These are phyloP conservation scores for Delitschia confertaspora DNA, from an alignment of 495 filamentous ascomycete genomes.

Conservation along the genomic window DNA sequence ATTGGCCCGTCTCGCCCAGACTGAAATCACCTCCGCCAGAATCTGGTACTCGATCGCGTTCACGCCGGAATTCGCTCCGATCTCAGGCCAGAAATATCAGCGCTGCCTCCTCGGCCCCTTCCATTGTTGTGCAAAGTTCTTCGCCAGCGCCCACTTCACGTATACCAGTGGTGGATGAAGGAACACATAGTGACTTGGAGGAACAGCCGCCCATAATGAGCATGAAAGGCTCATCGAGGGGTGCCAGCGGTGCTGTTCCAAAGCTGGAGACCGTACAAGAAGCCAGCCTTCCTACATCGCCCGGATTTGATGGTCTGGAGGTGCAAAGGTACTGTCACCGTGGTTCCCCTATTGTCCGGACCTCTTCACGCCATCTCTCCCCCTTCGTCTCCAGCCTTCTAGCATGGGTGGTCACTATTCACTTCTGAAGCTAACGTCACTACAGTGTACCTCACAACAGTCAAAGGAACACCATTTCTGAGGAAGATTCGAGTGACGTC, in stretches of 20 bases:
- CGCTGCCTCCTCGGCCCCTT: constrained; percentile 31
- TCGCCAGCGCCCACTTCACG: constrained; percentile 41
- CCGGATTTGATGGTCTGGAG: constrained; percentile 37
- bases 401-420: not conserved
- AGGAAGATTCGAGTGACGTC: constrained; percentile 37
- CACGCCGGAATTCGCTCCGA: constrained; percentile 36
- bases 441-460: constrained; percentile 17
- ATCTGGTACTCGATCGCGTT: constrained; percentile 32
- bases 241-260: constrained; percentile 54
- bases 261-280: constrained; percentile 90
- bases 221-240: constrained; percentile 59
- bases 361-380: no score
- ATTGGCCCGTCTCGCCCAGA: constrained; percentile 59
- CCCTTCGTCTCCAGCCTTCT: not conserved
- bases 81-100: constrained; percentile 20
- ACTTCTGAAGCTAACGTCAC: no score
- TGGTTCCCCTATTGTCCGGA: no score
- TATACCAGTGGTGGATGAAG: constrained; percentile 29
- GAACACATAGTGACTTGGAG: constrained; percentile 39
- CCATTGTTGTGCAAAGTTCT: constrained; percentile 49
- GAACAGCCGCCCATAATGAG: constrained; percentile 44
- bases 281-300: constrained; percentile 70
- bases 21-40: constrained; percentile 59
- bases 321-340: constrained; percentile 14
- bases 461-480: constrained; percentile 41